These are phyloP conservation scores for Stenocarpella maydis DNA, from an alignment of 2,329 filamentous ascomycete genomes.

Conservation along the genomic window DNA sequence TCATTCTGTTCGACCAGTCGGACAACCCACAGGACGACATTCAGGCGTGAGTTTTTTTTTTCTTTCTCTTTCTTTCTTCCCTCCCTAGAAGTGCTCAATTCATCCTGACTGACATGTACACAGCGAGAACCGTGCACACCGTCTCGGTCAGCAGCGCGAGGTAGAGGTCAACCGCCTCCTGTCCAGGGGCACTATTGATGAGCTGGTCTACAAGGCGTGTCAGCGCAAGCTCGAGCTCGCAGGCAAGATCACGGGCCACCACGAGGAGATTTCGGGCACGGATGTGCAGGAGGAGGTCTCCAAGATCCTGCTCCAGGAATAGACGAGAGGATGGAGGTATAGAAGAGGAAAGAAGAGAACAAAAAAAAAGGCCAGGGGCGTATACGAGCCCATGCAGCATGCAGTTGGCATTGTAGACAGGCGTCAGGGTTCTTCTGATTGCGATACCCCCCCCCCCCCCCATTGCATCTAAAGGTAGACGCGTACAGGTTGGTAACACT, in stretches of 20 bases:
- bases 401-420: slow-evolving; percentile 24
- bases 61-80: neutral
- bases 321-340: neutral
- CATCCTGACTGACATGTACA: neutral
- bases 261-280: slow-evolving; percentile 32
- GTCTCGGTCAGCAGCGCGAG: slow-evolving; percentile 87
- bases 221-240: slow-evolving; percentile 94
- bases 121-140: slow-evolving; percentile 94
- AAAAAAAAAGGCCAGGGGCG: neutral
- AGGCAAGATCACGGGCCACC: slow-evolving; percentile 58
- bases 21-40: slow-evolving; percentile 98
- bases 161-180: slow-evolving; percentile 92
- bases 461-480: slow-evolving; percentile 19
- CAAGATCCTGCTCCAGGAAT: slow-evolving; percentile 25
- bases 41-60: slow-evolving; percentile 56
- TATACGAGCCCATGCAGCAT: slow-evolving; percentile 2
- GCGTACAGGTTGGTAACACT: slow-evolving; percentile 6
- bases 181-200: slow-evolving; percentile 83
- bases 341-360: neutral
- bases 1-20: slow-evolving; percentile 95
- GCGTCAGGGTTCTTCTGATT: slow-evolving; percentile 25
- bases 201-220: slow-evolving; percentile 90
- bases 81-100: neutral
- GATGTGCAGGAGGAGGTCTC: slow-evolving; percentile 31
- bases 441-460: slow-evolving; percentile 22